phyloP scores from a whole-genome alignment of 2,329 filamentous ascomycete genomes.

The Colletotrichum sp. region DNA sequence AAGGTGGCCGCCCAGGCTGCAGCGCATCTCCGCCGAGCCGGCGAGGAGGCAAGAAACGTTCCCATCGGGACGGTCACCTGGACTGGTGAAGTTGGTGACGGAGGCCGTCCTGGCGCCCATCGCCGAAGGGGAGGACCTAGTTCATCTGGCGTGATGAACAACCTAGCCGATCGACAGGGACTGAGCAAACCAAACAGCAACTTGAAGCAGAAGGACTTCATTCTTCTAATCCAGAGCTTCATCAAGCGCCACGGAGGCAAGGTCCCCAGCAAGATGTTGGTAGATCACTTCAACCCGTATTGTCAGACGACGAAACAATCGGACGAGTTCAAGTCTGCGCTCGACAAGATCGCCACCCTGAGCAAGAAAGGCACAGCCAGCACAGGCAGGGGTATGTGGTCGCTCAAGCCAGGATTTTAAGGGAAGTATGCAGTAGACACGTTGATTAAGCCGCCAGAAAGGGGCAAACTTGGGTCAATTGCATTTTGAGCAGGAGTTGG shows the following conservation, averaged over 20 bases:
- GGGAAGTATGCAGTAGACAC: neutral
- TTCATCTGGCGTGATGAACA: slow-evolving; percentile 60
- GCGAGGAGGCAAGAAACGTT: slow-evolving; percentile 72
- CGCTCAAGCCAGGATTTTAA: slow-evolving; percentile 39
- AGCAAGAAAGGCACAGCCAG: slow-evolving; percentile 56
- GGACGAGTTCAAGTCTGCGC: slow-evolving; percentile 80
- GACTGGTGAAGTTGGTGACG: slow-evolving; percentile 85
- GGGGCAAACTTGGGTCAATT: neutral
- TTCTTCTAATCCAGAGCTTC: slow-evolving; percentile 77
- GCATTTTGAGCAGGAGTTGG: neutral
- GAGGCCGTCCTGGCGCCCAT: slow-evolving; percentile 69
- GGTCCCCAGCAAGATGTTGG: slow-evolving; percentile 82
- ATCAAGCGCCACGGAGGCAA: slow-evolving; percentile 78
- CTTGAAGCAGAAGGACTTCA: slow-evolving; percentile 66
- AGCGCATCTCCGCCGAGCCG: slow-evolving; percentile 74
- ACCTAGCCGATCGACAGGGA: slow-evolving; percentile 63
- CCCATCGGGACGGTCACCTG: slow-evolving; percentile 90
- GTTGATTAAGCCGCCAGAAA: neutral
- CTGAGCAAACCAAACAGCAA: slow-evolving; percentile 40
- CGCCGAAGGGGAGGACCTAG: slow-evolving; percentile 56
- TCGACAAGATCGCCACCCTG: slow-evolving; percentile 77
- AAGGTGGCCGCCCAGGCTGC: slow-evolving; percentile 80
- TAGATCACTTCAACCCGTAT: slow-evolving; percentile 87
- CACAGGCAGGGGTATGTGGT: slow-evolving; percentile 60
- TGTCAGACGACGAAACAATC: slow-evolving; percentile 73